These are phyloP conservation scores for Betula pendula DNA, from an alignment of 306 rosid species.

Conservation along the genomic window DNA sequence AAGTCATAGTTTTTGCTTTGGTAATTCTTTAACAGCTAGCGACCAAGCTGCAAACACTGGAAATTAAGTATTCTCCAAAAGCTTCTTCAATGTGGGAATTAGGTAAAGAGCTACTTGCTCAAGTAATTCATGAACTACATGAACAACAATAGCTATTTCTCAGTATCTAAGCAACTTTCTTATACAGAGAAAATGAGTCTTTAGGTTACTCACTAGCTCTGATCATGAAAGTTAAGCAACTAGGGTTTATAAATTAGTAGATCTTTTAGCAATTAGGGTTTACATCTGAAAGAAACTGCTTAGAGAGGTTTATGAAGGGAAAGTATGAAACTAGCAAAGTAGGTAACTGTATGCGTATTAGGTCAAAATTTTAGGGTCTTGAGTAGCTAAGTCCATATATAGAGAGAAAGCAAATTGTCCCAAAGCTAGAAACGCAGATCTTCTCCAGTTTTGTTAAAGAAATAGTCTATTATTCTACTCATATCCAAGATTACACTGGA, in stretches of 20 bases:
- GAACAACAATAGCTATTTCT: neutral
- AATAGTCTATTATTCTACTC: conserved; percentile 34
- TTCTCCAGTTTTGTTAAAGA: conserved; percentile 35
- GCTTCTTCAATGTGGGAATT: neutral
- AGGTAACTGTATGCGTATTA: conserved; percentile 10
- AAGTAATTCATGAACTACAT: neutral
- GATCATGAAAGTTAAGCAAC: neutral
- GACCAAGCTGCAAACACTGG: neutral
- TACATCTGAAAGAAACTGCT: conserved; percentile 21
- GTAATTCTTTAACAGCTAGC: neutral
- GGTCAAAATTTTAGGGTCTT: conserved; percentile 43
- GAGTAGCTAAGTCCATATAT: conserved; percentile 19
- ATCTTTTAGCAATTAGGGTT: too few relatives aligned
- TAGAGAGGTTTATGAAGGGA: conserved; percentile 8
- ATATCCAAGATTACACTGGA: conserved; percentile 35
- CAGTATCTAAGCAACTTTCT: neutral
- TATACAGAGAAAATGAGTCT: neutral
- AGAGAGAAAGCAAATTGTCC: conserved; percentile 18
- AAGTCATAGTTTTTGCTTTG: too few relatives aligned
- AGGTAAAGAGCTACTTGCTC: neutral
- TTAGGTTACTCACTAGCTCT: neutral
- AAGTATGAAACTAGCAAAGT: conserved; percentile 13
- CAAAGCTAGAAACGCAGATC: conserved; percentile 28
- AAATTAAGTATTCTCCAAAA: conserved; percentile 2
- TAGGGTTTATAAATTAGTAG: conserved; percentile 17